A percentile compares a stretch with the other conserved stretches of the same genome.
phyloP scores from a whole-genome alignment of 2,329 filamentous ascomycete species.

The Alternaria sp. region DNA sequence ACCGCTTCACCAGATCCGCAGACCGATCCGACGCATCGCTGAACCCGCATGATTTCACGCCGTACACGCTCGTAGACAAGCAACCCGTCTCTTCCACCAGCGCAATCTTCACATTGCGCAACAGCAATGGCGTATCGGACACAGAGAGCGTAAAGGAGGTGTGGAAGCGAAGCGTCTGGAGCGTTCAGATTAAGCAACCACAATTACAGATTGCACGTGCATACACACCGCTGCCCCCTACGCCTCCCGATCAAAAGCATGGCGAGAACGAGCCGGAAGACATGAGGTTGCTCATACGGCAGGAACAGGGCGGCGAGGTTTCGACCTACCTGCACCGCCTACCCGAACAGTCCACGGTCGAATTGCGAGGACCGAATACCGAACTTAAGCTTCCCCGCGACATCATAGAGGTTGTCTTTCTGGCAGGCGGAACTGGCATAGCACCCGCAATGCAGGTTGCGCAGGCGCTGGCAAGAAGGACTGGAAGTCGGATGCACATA shows the following conservation, averaged over 20 bases:
- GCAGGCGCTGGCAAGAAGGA: conserved; percentile 63
- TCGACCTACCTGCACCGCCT: conserved; percentile 79
- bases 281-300: conserved; percentile 80
- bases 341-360: conserved; percentile 68
- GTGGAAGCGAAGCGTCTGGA: conserved; percentile 77
- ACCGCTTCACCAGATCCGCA: conserved; percentile 39
- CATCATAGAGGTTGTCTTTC: conserved; percentile 73
- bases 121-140: conserved; percentile 34
- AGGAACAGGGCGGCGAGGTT: conserved; percentile 81
- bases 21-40: conserved; percentile 51
- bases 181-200: conserved; percentile 92
- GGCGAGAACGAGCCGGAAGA: conserved; percentile 46
- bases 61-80: conserved; percentile 70
- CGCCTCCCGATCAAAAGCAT: conserved; percentile 41
- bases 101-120: conserved; percentile 72
- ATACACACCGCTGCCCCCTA: conserved; percentile 85
- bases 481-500: conserved; percentile 66
- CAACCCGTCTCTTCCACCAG: conserved; percentile 71
- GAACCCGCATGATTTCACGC: conserved; percentile 68
- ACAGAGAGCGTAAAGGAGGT: conserved; percentile 42
- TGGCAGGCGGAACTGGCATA: conserved; percentile 92
- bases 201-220: conserved; percentile 89
- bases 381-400: conserved; percentile 69
- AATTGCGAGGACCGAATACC: conserved; percentile 79
- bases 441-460: conserved; percentile 87